Evolutionary conservation across 2,329 filamentous ascomycete genomes (phyloP).

Genomic region (Zymoseptoria crescenta): DNA sequence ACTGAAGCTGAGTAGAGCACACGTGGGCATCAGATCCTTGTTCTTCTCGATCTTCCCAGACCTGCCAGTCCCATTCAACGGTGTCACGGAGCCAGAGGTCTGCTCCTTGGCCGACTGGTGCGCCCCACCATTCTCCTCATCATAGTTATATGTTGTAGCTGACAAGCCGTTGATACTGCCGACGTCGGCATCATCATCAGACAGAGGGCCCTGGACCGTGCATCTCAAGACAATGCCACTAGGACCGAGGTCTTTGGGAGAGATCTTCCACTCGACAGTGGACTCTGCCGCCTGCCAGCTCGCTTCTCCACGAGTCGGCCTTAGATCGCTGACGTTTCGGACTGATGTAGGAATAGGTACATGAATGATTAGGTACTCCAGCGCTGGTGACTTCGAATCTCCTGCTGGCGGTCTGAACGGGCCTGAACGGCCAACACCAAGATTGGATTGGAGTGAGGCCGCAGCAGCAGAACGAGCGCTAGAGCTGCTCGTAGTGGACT

Average conservation of each 20-base stretch:
- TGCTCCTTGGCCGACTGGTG: conserved; percentile 34
- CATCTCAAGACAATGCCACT: conserved; percentile 58
- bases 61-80: conserved; percentile 5
- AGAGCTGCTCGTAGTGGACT: conserved; percentile 4
- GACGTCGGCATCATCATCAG: conserved; percentile 43
- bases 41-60: conserved; percentile 22
- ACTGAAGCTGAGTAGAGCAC: conserved; percentile 40
- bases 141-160: conserved; percentile 37
- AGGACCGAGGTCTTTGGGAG: conserved; percentile 62
- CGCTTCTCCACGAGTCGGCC: conserved; percentile 74
- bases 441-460: conserved; percentile 24
- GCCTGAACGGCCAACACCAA: conserved; percentile 15
- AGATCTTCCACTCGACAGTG: conserved; percentile 73
- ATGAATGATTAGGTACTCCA: conserved; percentile 71
- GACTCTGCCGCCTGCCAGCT: conserved; percentile 67
- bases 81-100: conserved; percentile 21
- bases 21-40: conserved; percentile 42
- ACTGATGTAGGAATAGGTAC: conserved; percentile 73
- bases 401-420: conserved; percentile 16
- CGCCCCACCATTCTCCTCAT: conserved; percentile 24
- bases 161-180: conserved; percentile 29
- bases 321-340: conserved; percentile 73
- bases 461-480: conserved; percentile 19
- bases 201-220: conserved; percentile 60
- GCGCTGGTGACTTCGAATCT: conserved; percentile 29